These are phyloP conservation scores for Astrothelium macrocarpum DNA, from an alignment of 495 filamentous ascomycete genomes.

Conservation along the genomic window DNA sequence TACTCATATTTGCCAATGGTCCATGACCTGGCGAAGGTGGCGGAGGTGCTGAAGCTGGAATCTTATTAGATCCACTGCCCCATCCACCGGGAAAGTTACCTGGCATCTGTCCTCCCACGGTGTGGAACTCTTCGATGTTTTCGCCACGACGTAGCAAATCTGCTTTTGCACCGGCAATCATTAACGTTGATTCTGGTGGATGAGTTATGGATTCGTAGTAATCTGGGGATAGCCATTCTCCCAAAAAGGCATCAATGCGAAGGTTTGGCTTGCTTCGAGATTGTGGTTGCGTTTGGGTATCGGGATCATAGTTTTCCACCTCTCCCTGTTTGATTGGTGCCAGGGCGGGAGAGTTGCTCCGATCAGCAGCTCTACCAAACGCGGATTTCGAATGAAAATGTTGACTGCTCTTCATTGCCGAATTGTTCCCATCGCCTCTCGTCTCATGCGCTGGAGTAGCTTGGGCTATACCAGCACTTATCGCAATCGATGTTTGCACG, in stretches of 20 bases:
- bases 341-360: not conserved
- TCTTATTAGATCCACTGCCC: slow-evolving; percentile 24
- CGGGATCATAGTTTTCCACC: not conserved
- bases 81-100: slow-evolving; percentile 55
- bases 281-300: slow-evolving; percentile 1
- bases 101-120: slow-evolving; percentile 29
- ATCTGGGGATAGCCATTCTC: slow-evolving; percentile 87
- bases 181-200: slow-evolving; percentile 72
- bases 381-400: not conserved
- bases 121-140: slow-evolving; percentile 38
- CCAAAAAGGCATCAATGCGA: slow-evolving; percentile 83
- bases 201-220: slow-evolving; percentile 91
- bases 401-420: not conserved
- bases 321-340: slow-evolving; percentile 1
- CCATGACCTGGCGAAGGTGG: slow-evolving; percentile 18
- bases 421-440: not conserved
- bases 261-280: slow-evolving; percentile 46
- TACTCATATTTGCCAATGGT: slow-evolving; percentile 20
- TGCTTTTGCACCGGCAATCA: slow-evolving; percentile 79
- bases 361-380: not conserved
- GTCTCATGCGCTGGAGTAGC: slow-evolving; percentile 34
- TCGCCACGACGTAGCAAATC: slow-evolving; percentile 67
- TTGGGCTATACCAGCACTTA: slow-evolving; percentile 79
- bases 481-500: slow-evolving; percentile 82
- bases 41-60: slow-evolving; percentile 15